Evolutionary conservation across 306 rosid species (phyloP).

Genomic region (Glycine soja): DNA sequence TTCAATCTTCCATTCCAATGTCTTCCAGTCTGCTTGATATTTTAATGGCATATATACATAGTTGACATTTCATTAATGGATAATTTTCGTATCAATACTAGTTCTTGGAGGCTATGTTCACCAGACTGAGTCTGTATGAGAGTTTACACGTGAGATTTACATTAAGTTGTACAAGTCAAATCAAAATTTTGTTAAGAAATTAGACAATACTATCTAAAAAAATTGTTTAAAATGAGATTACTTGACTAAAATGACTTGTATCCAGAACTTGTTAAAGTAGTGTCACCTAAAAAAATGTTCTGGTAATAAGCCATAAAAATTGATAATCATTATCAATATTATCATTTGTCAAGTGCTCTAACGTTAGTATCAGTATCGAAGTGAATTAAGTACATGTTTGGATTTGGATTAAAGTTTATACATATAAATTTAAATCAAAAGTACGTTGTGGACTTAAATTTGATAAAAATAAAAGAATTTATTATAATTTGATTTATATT

Average conservation of each 20-base stretch:
- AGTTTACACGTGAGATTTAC: background rate
- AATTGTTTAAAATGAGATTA: background rate
- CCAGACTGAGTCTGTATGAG: background rate
- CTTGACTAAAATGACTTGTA: background rate
- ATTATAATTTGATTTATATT: no score
- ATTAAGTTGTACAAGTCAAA: no score
- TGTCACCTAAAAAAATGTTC: background rate
- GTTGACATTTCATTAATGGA: background rate
- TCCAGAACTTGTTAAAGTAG: background rate
- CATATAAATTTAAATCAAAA: no score
- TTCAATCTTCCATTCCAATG: conserved; percentile 19
- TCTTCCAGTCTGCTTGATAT: background rate
- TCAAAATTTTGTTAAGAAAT: background rate
- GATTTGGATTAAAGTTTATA: no score
- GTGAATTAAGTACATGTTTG: no score
- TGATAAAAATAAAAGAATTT: no score
- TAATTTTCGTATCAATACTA: background rate
- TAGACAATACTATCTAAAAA: no score
- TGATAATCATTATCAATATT: background rate
- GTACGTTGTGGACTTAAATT: no score
- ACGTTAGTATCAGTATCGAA: background rate
- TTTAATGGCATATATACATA: background rate
- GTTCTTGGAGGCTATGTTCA: background rate
- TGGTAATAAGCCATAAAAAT: background rate
- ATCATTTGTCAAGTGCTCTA: background rate